Base-by-base conservation (phyloP, 1,139 yeast genomes). In the Pichia sp. region DNA sequence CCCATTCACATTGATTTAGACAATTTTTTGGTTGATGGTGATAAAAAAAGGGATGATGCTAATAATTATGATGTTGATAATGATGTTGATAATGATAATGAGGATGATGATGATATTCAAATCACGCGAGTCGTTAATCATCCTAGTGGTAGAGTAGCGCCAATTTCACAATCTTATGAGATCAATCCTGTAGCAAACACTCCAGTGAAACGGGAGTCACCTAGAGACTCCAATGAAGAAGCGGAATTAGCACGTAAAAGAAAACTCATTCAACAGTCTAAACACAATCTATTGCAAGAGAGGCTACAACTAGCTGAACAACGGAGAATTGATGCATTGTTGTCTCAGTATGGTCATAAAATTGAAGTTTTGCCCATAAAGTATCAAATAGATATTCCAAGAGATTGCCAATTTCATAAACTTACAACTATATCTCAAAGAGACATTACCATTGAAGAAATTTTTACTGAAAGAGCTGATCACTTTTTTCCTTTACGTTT, bases 31-130 rank as follows among this genome's bases (percentile, higher is more conserved):
- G 23, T 16, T 16, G 23, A 16, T 16, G 23, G 23, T 16, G 23
- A 16, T 16, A 16, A 16, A 16, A 16, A 16, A 16, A 16, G 23
- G 23, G 23, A 16, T 16, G 23, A 16, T 16, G 23, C 23, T 16
- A 16, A 16, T 16, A 16, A 16, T 16, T 16, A 16, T 16, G 26
- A 34, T 10, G 11, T n/a, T 36, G 43, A 33, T 36, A 37, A 8
- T 32, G 42, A 35, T 10, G 27, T 38, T 6, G 43, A 45, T 28
- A 41, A 45, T 27, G 46, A 46, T 4, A 36, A 38, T 23, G 53
- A 48, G 31, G 49, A 43, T 33, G 55, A 52, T 36, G 54, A 52
- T 38, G 58, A 55, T 39, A 48, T 53, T 8, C 37, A 47, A n/a
- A 49, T 52, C 26, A 43, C 50, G 4, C 48, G 51, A 9, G 47